Evolutionary conservation across 371 early-diverging fungal species (phyloP).

Genomic region (Nematocida sp.): DNA sequence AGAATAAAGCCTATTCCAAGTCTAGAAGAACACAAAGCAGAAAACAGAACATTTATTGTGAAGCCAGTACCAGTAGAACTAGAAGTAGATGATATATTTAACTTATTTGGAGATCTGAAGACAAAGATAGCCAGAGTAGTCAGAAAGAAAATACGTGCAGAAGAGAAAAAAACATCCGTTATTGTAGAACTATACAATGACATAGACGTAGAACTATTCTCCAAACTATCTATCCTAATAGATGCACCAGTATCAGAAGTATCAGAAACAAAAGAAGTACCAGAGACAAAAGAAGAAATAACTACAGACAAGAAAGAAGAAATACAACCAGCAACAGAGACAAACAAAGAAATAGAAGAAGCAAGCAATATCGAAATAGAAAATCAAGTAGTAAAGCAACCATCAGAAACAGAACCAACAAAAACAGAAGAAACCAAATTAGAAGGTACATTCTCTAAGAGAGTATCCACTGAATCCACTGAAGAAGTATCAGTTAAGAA

Average conservation of each 20-base stretch:
- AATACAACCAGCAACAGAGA: too few species aligned
- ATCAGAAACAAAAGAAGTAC: too few species aligned
- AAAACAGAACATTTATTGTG: slow-evolving; percentile 42
- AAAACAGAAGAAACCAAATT: too few species aligned
- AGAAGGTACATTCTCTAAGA: too few species aligned
- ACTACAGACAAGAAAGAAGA: too few species aligned
- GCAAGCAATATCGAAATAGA: too few species aligned
- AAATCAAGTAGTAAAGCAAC: too few species aligned
- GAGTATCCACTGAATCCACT: too few species aligned
- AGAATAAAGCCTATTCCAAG: slow-evolving; percentile 55
- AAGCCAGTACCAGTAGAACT: slow-evolving; percentile 48
- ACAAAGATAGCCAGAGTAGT: slow-evolving; percentile 42
- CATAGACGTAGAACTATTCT: slow-evolving; percentile 51
- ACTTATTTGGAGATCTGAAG: slow-evolving; percentile 27
- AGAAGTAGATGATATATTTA: slow-evolving; percentile 58
- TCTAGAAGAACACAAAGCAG: slow-evolving; percentile 48
- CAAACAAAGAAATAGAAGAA: too few species aligned
- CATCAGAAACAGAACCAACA: too few species aligned
- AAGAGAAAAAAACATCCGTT: slow-evolving; percentile 59
- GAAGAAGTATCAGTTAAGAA: slow-evolving; percentile 16
- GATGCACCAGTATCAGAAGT: not conserved
- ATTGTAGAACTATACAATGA: slow-evolving; percentile 56
- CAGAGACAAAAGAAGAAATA: too few species aligned
- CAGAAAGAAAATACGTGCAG: slow-evolving; percentile 56
- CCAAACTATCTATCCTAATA: slow-evolving; percentile 32